Evolutionary conservation across 2,329 filamentous ascomycete species (phyloP).

Genomic region (Grosmannia huntii): DNA sequence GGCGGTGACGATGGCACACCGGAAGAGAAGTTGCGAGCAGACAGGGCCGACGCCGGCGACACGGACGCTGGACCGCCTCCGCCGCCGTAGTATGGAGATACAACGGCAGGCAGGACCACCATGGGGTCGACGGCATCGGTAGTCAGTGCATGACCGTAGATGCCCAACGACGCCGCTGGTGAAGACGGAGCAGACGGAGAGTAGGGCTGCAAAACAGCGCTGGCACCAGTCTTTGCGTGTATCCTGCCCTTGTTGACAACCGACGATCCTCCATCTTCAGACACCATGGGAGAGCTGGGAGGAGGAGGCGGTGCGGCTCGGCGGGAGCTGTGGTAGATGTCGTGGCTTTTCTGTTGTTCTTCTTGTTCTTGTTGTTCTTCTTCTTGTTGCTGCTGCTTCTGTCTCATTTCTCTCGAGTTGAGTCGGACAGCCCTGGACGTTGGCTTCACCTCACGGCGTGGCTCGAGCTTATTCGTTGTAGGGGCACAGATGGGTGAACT

Average conservation of each 20-base stretch:
- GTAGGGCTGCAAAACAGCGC: neutral
- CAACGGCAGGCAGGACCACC: neutral
- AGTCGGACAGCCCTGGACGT: neutral
- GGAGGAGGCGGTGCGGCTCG: neutral
- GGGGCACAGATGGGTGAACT: conserved; percentile 25
- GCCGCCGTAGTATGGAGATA: neutral
- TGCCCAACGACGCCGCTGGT: neutral
- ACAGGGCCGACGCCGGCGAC: neutral
- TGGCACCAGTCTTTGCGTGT: neutral
- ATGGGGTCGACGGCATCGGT: conserved; percentile 4
- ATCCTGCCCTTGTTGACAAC: no score
- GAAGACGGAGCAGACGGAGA: neutral
- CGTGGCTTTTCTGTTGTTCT: neutral
- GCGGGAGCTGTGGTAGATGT: neutral
- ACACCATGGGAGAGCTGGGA: neutral
- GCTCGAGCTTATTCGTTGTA: conserved; percentile 22
- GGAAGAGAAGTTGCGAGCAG: neutral
- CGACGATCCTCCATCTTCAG: no score
- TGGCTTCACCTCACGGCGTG: conserved; percentile 13
- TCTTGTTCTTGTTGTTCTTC: neutral
- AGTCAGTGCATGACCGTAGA: conserved; percentile 9
- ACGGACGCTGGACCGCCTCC: neutral
- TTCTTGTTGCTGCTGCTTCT: neutral
- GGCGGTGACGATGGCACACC: neutral
- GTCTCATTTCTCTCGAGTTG: neutral